Conservation (phyloP, 1,284 basidiomycete genomes). For the Paramarasmius palmivorus region DNA sequence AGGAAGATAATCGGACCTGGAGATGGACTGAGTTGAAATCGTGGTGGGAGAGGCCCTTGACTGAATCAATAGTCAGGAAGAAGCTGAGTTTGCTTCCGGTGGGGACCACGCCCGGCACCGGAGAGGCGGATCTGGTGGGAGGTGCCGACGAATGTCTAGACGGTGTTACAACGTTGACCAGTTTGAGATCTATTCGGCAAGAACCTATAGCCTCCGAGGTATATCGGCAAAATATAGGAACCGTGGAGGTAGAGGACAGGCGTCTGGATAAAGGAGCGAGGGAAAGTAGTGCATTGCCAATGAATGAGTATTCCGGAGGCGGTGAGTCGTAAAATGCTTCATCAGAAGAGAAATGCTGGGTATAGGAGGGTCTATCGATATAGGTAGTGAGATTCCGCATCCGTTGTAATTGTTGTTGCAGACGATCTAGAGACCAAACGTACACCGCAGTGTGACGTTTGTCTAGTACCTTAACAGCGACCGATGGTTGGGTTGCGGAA, state of each 20-base stretch:
- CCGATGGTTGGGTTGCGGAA: slow-evolving; percentile 76
- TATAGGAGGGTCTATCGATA: slow-evolving; percentile 90
- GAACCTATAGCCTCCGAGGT: slow-evolving; percentile 93
- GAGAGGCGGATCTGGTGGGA: slow-evolving; percentile 71
- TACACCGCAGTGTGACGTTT: slow-evolving; percentile 84
- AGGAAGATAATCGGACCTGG: slow-evolving; percentile 81
- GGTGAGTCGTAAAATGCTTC: slow-evolving; percentile 91
- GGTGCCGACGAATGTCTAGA: slow-evolving; percentile 62
- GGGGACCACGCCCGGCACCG: slow-evolving; percentile 60
- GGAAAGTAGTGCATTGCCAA: slow-evolving; percentile 85
- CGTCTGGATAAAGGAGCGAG: slow-evolving; percentile 80
- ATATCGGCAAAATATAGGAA: slow-evolving; percentile 90
- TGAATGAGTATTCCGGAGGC: slow-evolving; percentile 86
- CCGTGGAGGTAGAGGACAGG: slow-evolving; percentile 71
- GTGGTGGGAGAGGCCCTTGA: slow-evolving; percentile 84
- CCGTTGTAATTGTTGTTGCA: slow-evolving; percentile 86
- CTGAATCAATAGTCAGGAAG: slow-evolving; percentile 79
- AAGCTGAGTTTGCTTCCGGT: slow-evolving; percentile 81
- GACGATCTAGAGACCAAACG: slow-evolving; percentile 87
- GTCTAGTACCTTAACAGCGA: slow-evolving; percentile 91
- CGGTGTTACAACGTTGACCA: slow-evolving; percentile 68
- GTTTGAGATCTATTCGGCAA: slow-evolving; percentile 82
- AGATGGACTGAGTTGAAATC: slow-evolving; percentile 85
- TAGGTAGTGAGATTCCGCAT: slow-evolving; percentile 96
- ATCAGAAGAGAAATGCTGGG: slow-evolving; percentile 90